Evolutionary conservation across 768 basidiomycete species (phyloP), one percentile per base, ranked within the genome.

Genomic region (Favolaschia claudopus): DNA sequence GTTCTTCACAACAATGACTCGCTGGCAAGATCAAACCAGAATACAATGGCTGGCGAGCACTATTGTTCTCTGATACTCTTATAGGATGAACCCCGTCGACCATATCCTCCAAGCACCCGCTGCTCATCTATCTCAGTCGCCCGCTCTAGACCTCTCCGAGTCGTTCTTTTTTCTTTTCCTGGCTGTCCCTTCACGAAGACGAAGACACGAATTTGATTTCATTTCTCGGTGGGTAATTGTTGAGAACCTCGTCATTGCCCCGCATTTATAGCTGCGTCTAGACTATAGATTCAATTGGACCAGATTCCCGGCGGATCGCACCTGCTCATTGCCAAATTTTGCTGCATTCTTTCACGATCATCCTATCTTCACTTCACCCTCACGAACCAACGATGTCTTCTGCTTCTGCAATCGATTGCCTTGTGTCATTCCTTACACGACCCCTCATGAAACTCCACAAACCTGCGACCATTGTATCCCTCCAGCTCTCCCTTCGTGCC

Each of bases 371-470:
- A 5, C 2, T 39, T 20, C 34, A 17, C 36, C 17, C 9, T 27
- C 29, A 19, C 24, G 4, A 14, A 36, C 17, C 10, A 4, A 20
- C 51, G 12, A 60, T 60, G 58, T 37, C 58, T 17, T 43, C 58
- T 40, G 17, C 58, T 15, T 9, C 38, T n/a, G 32, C 52, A 5
- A 15, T 49, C 28, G 38, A 7, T 22, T 46, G 55, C 17, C 52
- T 55, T 15, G 52, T 60, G 17, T 49, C 52, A 9, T 60, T 60
- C 58, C 52, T 60, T 27, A 60, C 58, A 44, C 58, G 58, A 20
- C 52, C 58, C 20, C 58, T 60, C 45, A 49, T 49, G 52, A 38
- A 34, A 24, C n/a, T 29, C 5, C 33, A 55, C 24, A 4, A 32
- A 9, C 46, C 52, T 12, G 39, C 51, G 15, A 60, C 46, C 20